phyloP scores from a whole-genome alignment of 2,329 filamentous ascomycete species.

The Neopestalotiopsis rosae region DNA sequence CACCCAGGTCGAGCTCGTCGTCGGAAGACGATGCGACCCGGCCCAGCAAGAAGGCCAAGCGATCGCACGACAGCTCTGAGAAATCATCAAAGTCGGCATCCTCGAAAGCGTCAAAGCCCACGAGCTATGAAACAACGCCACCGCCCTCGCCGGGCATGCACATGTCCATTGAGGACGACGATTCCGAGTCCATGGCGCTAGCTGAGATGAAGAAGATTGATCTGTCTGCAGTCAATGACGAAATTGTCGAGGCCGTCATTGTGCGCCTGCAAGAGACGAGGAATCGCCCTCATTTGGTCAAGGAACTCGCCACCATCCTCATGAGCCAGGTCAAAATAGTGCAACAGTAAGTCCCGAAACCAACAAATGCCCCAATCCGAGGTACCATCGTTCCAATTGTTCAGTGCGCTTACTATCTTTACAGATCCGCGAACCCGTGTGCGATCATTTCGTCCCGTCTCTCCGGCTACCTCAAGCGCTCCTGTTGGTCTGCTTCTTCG shows the following conservation, averaged over 20 bases:
- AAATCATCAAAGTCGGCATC: constrained; percentile 30
- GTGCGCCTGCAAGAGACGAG: constrained; percentile 86
- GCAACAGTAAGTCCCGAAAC: constrained; percentile 76
- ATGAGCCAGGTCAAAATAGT: constrained; percentile 80
- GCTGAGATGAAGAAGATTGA: constrained; percentile 64
- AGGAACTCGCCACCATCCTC: constrained; percentile 85
- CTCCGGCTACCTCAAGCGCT: constrained; percentile 85
- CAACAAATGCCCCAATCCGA: neutral
- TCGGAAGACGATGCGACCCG: constrained; percentile 41
- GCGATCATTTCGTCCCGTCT: constrained; percentile 94
- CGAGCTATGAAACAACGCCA: constrained; percentile 77
- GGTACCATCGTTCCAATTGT: neutral
- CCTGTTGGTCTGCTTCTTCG: constrained; percentile 76
- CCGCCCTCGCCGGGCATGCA: constrained; percentile 71
- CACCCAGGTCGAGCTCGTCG: constrained; percentile 33
- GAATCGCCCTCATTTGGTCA: constrained; percentile 92
- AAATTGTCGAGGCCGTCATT: constrained; percentile 92
- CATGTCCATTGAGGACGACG: constrained; percentile 46
- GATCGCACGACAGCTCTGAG: constrained; percentile 66
- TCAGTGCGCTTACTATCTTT: constrained; percentile 27
- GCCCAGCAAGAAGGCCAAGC: constrained; percentile 74
- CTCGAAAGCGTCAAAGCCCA: constrained; percentile 40
- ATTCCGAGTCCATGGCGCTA: constrained; percentile 38
- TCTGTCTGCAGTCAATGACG: constrained; percentile 86
- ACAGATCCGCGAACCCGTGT: constrained; percentile 91